Evolutionary conservation across 2,329 filamentous ascomycete species (phyloP).

Genomic region (Calonectria fujianensis): DNA sequence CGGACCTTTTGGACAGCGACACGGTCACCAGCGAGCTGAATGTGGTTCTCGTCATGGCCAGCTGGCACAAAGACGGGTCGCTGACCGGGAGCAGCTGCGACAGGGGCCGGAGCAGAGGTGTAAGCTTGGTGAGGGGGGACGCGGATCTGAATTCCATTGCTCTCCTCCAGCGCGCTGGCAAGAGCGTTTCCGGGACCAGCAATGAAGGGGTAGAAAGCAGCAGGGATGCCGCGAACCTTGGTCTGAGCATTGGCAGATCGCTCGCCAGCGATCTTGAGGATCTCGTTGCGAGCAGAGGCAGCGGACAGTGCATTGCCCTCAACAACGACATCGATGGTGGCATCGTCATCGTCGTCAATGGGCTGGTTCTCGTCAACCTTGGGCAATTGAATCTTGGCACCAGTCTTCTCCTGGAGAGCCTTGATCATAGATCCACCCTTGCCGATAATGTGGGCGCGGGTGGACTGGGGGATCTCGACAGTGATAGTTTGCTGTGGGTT

Average conservation of each 20-base stretch:
- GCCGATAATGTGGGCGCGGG: constrained; percentile 93
- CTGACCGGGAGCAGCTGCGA: constrained; percentile 76
- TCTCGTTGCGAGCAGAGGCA: constrained; percentile 87
- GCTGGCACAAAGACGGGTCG: constrained; percentile 82
- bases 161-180: constrained; percentile 82
- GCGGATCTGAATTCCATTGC: constrained; percentile 85
- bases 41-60: constrained; percentile 81
- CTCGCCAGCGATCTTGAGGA: constrained; percentile 91
- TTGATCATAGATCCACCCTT: constrained; percentile 93
- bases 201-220: constrained; percentile 97
- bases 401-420: constrained; percentile 90
- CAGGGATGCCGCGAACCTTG: constrained; percentile 87
- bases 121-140: constrained; percentile 89
- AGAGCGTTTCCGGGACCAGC: constrained; percentile 84
- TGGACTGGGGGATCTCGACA: constrained; percentile 87
- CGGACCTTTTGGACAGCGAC: constrained; percentile 86
- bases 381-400: constrained; percentile 92
- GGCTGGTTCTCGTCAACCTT: constrained; percentile 80
- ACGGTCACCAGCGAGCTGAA: constrained; percentile 91
- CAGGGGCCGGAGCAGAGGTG: constrained; percentile 81
- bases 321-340: constrained; percentile 88
- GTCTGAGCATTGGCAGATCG: constrained; percentile 88
- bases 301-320: constrained; percentile 94
- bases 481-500: constrained; percentile 72
- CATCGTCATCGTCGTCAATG: constrained; percentile 82